These are phyloP conservation scores for Verticillium longisporum DNA, from an alignment of 2,329 filamentous ascomycete genomes.

Conservation along the genomic window DNA sequence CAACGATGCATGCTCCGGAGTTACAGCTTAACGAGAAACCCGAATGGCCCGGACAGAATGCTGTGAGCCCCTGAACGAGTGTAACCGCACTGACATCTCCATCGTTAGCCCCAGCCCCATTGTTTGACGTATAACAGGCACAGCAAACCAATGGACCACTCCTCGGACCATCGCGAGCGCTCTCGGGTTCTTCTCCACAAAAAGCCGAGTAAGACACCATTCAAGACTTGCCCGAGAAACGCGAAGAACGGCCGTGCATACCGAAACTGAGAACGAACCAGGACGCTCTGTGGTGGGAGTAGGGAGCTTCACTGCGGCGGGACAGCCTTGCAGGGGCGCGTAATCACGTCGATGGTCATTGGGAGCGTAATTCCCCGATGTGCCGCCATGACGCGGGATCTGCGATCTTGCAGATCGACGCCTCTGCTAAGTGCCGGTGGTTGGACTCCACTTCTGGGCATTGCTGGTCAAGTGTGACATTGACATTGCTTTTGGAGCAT, in stretches of 20 bases:
- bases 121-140: not conserved
- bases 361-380: not conserved
- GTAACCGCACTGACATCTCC: not conserved
- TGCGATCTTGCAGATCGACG: not conserved
- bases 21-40: not conserved
- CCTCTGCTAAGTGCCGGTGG: not conserved
- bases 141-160: not conserved
- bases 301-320: not conserved
- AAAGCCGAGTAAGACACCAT: not conserved
- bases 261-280: not conserved
- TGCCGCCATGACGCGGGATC: not conserved
- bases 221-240: not conserved
- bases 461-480: not conserved
- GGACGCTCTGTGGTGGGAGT: not conserved
- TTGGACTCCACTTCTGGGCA: not conserved
- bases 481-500: not conserved
- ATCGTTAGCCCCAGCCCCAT: not conserved
- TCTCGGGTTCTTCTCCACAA: not conserved
- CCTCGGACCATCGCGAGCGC: not conserved
- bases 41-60: not conserved
- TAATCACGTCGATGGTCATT: not conserved
- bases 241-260: not conserved
- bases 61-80: not conserved
- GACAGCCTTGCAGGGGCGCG: not conserved
- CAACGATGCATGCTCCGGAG: not conserved